Evolutionary conservation across 2,329 filamentous ascomycete genomes (phyloP), one percentile per base, ranked within the genome.

Genomic region (Gnomoniopsis sp.): DNA sequence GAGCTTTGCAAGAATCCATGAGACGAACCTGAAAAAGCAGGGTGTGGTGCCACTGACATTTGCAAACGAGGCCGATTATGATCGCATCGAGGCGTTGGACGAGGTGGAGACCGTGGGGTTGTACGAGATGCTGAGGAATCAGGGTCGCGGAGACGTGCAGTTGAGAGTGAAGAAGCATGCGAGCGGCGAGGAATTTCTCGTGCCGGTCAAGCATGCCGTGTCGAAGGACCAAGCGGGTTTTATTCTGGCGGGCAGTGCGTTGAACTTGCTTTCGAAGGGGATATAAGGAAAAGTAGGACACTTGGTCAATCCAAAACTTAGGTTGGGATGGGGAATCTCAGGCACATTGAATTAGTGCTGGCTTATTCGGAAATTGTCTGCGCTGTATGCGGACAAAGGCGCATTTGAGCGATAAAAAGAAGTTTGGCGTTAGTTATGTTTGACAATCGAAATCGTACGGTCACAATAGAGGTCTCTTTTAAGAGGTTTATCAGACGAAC

Each of bases 21-120:
- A 95, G 82, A 93, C 91, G 74, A 95, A 95, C 79, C 80, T 96
- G 74, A 95, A 95, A 88, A 95, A 95, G 85, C 95, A 99, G 78
- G 95, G 95, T 63, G 89, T 99, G 36, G 91, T 99, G 48, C 95
- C 95, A 2, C 80, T 99, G 67, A 97, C 91, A 0, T 96, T 99
- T 70, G 90, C 79, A 49, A 82, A 96, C 73, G 92, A 96, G 75
- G 82, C 84, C 21, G 95, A 98, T 74, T 98, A 97, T 72, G 90
- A 95, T 69, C 77, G 79, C 63, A 89, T 99, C 63, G 79, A 84
- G 54, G 92, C 93, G 0, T 90, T 92, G 64, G 95, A 99, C 71
- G 80, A 87, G 67, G 90, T 98, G 23, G 79, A 80, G 61, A 98
- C 93, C 0, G 82, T 92, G 41, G 95, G 95, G 0, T 76, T 99